Base-by-base conservation (phyloP, 2,329 filamentous ascomycete species). In the Trichoderma harzianum region DNA sequence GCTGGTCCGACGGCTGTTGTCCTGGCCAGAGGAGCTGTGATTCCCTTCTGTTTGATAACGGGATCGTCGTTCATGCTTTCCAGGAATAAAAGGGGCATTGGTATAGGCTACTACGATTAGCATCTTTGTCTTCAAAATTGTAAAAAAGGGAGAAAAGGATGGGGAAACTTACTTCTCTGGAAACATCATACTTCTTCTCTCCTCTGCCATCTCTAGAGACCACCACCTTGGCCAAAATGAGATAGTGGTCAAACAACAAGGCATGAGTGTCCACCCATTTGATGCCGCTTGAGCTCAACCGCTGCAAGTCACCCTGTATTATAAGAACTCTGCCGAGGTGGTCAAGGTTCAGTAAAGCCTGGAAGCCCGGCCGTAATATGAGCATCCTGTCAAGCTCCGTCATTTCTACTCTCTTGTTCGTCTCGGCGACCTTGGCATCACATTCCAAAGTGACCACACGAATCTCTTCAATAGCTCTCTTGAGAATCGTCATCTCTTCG, bases 201-300 rank as follows among this genome's bases (percentile, higher is more conserved):
- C 88, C 88, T 62, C 88, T 89, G 58, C 90, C 87, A 58, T 90
- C 89, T 77, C 94, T 94, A 60, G 90, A 85, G 12, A 87, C 85
- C 4, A 91, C 86, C 8, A 93, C 87, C 84, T 99, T 99, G 51
- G 96, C 93, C 58, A 99, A 84, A 39, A 99, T 95, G 47, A 99
- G 87, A 80, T 98, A 99, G 82, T 99, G 95, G 78, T 99, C 97
- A 78, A 99, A 98, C 0, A 99, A 87, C 60, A 99, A 88, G 3
- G 93, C 94, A 79, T 98, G 94, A 0, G 93, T 97, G 77, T 99
- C 96, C 8, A 98, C 90, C 92, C 95, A 97, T 74, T 91, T 92
- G 79, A 98, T 96, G 71, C 94, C 91, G 79, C 93, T 97, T 57
- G 91, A 93, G 70, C 95, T 94, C 84, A 94, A 92, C 74, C 96